Percentiles rank a stretch among this genome's conserved stretches.
Evolutionary conservation across 768 basidiomycete species (phyloP).

Genomic region (Mycena alexandri): DNA sequence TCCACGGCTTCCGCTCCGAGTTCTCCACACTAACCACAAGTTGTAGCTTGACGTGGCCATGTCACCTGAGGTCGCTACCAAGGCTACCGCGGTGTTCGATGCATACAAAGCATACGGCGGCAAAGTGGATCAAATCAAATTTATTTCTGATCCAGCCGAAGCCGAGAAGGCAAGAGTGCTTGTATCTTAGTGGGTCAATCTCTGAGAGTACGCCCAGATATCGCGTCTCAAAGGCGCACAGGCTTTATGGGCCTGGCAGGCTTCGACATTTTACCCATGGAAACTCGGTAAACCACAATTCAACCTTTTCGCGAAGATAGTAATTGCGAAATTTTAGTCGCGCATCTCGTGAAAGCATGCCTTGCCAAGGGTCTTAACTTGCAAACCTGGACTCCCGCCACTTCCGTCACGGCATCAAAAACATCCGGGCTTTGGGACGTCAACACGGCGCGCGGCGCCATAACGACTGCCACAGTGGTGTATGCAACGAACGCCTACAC

Average conservation of each 20-base stretch:
- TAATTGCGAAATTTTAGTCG: not conserved
- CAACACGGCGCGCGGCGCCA: constrained; percentile 56
- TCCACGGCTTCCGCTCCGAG: not conserved
- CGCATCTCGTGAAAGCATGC: constrained; percentile 24
- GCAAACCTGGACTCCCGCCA: constrained; percentile 59
- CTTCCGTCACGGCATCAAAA: constrained; percentile 46
- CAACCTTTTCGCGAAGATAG: not conserved
- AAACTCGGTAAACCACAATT: constrained; percentile 21
- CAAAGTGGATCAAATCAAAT: constrained; percentile 35
- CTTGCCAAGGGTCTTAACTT: constrained; percentile 50
- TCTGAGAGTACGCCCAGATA: constrained; percentile 24
- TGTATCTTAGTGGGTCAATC: not conserved
- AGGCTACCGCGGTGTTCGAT: constrained; percentile 20
- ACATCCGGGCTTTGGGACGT: constrained; percentile 51
- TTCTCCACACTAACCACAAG: not conserved
- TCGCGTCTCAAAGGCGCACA: constrained; percentile 49
- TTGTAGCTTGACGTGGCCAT: constrained; percentile 36
- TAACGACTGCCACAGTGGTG: constrained; percentile 58
- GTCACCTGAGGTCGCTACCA: constrained; percentile 29
- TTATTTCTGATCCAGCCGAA: constrained; percentile 37
- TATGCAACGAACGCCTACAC: constrained; percentile 71
- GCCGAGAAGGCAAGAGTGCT: constrained; percentile 27
- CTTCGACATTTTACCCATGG: constrained; percentile 36
- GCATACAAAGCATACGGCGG: constrained; percentile 39
- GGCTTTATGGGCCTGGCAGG: constrained; percentile 48